Percentiles rank a stretch among this genome's conserved stretches.
Conservation (phyloP, 164 flowering plant species). For the Liquidambar formosana region DNA sequence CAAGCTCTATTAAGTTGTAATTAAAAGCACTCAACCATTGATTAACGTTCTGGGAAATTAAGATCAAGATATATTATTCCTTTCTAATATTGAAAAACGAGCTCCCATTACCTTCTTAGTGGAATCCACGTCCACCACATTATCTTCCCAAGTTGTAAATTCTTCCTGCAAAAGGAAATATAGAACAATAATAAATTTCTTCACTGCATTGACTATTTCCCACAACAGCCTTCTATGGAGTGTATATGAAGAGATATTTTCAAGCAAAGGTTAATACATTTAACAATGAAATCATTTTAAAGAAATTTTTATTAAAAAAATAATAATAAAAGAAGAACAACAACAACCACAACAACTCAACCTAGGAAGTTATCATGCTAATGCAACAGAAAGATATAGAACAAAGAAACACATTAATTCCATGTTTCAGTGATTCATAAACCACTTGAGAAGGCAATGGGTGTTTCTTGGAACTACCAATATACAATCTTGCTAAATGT, state of each 20-base stretch:
- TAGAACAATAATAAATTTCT: background rate
- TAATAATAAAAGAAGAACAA: too few species aligned
- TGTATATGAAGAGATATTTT: background rate
- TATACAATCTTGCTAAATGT: background rate
- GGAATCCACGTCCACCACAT: constrained; percentile 28
- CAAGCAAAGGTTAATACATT: background rate
- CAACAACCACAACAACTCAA: too few species aligned
- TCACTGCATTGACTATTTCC: background rate
- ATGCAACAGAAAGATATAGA: background rate
- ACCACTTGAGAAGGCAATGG: background rate
- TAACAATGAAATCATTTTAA: background rate
- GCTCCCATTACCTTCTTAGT: constrained; percentile 43
- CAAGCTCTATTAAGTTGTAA: background rate
- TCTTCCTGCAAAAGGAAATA: constrained; percentile 62
- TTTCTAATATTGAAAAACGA: constrained; percentile 2
- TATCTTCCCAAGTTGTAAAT: constrained; percentile 51
- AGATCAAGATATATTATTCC: background rate
- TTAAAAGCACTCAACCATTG: background rate
- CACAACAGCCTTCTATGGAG: background rate
- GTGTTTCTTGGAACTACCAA: background rate
- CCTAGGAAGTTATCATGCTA: constrained; percentile 2
- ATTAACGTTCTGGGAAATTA: background rate
- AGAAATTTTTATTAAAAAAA: too few species aligned
- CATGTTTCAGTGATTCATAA: background rate
- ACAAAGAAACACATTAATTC: background rate